phyloP scores from a whole-genome alignment of 208 protist species.

The Crithidia mellificae region DNA sequence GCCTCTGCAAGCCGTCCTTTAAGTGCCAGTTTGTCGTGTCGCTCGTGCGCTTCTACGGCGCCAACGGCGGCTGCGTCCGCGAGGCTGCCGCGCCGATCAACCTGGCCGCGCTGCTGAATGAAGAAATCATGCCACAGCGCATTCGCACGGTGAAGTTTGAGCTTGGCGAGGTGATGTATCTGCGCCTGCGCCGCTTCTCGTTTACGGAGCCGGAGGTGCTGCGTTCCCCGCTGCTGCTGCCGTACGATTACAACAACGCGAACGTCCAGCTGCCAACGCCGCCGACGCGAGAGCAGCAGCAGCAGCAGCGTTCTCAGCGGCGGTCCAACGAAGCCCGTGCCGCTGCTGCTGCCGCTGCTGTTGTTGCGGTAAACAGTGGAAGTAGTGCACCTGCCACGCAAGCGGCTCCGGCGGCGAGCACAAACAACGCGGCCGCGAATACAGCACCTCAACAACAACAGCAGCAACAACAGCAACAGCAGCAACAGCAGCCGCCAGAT shows the following conservation, averaged over 20 bases:
- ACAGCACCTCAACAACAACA: background rate
- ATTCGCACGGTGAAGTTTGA: conserved; percentile 51
- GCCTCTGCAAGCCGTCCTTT: conserved; percentile 72
- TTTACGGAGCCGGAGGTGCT: conserved; percentile 44
- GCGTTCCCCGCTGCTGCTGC: conserved; percentile 49
- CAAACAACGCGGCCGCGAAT: background rate
- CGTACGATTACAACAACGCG: conserved; percentile 63
- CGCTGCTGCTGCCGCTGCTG: background rate
- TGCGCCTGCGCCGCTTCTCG: conserved; percentile 53
- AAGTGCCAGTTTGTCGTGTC: conserved; percentile 64
- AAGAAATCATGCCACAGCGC: conserved; percentile 48
- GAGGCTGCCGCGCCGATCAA: conserved; percentile 40
- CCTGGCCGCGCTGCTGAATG: conserved; percentile 57
- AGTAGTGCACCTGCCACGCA: too few species aligned
- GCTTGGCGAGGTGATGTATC: conserved; percentile 56
- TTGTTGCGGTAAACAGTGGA: too few species aligned
- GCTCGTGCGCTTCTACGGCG: conserved; percentile 43
- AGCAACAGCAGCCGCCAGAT: background rate
- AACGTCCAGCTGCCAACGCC: conserved; percentile 22
- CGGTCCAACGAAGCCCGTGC: background rate
- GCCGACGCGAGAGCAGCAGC: background rate
- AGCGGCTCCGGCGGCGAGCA: too few species aligned
- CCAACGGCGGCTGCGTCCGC: conserved; percentile 29
- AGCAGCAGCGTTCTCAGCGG: background rate
- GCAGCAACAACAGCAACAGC: background rate